A percentile compares a stretch with the other conserved stretches of the same genome.
phyloP scores from a whole-genome alignment of 1,139 yeast genomes.

The Candida pseudoviswanathii region DNA sequence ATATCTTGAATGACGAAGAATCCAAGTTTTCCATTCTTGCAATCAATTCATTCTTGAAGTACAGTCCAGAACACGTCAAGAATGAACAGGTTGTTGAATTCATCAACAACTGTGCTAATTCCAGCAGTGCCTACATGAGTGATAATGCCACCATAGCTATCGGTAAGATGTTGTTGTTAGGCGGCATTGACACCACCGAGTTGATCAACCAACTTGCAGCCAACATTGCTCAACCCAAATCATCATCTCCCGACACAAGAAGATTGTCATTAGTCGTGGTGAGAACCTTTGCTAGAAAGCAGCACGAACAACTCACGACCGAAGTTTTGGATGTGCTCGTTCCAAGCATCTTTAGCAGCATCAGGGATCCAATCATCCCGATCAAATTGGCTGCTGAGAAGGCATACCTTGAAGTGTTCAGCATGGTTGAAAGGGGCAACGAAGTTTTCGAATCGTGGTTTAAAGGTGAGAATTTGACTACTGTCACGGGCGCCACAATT shows the following conservation, averaged over 20 bases:
- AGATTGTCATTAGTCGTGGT: slow-evolving; percentile 76
- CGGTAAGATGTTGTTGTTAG: slow-evolving; percentile 71
- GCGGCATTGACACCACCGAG: slow-evolving; percentile 17
- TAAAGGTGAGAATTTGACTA: slow-evolving; percentile 28
- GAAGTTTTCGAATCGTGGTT: slow-evolving; percentile 64
- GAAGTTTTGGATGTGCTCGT: slow-evolving; percentile 56
- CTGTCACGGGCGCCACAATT: slow-evolving; percentile 50
- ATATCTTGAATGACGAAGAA: slow-evolving; percentile 58
- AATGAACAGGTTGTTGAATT: slow-evolving; percentile 27
- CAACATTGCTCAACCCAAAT: slow-evolving; percentile 52
- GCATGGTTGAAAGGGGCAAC: slow-evolving; percentile 69
- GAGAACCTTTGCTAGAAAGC: slow-evolving; percentile 69
- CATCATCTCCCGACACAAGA: slow-evolving; percentile 76
- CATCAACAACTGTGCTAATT: slow-evolving; percentile 48
- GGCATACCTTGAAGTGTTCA: slow-evolving; percentile 75
- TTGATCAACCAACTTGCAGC: slow-evolving; percentile 54
- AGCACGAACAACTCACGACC: slow-evolving; percentile 36
- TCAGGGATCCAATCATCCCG: slow-evolving; percentile 85
- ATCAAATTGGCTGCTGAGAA: slow-evolving; percentile 94
- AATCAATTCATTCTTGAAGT: slow-evolving; percentile 77
- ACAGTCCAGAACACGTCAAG: slow-evolving; percentile 60
- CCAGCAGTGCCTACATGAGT: slow-evolving; percentile 56
- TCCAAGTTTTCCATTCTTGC: slow-evolving; percentile 69
- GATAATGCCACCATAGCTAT: slow-evolving; percentile 83
- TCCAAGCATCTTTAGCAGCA: slow-evolving; percentile 78